These are phyloP conservation scores for Arabis alpina DNA, from an alignment of 345 rosid species.

Conservation along the genomic window DNA sequence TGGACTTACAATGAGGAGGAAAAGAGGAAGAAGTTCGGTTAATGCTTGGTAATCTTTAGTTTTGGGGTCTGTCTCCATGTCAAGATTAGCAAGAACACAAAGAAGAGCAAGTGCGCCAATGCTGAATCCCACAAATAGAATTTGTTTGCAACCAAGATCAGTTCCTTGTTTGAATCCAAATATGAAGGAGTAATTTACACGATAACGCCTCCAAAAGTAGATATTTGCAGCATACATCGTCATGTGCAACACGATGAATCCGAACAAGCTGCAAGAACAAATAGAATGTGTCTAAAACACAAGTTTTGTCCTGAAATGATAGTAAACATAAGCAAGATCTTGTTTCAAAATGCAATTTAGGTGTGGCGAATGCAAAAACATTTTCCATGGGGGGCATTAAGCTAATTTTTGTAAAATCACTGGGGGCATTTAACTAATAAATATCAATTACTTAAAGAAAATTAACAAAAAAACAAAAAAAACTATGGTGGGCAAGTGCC, in stretches of 20 bases:
- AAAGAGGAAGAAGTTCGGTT: constrained; percentile 56
- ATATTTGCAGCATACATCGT: constrained; percentile 47
- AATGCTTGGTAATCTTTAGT: constrained; percentile 49
- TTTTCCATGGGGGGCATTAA: too few species aligned
- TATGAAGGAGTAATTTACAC: constrained; percentile 66
- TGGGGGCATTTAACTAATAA: too few species aligned
- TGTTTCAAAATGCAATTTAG: background rate
- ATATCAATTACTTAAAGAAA: too few species aligned
- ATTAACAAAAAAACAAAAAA: too few species aligned
- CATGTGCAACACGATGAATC: constrained; percentile 50
- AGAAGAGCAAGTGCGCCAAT: constrained; percentile 56
- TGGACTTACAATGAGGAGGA: constrained; percentile 45
- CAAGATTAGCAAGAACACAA: constrained; percentile 63
- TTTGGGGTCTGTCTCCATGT: constrained; percentile 56
- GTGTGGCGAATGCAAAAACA: too few species aligned
- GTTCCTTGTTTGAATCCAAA: constrained; percentile 76
- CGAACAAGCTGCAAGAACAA: constrained; percentile 46
- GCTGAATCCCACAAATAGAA: constrained; percentile 55
- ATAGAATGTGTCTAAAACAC: background rate
- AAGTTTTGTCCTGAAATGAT: background rate
- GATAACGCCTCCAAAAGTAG: constrained; percentile 50
- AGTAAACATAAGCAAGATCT: background rate
- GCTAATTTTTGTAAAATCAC: too few species aligned
- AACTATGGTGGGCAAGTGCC: too few species aligned
- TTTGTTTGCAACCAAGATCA: constrained; percentile 68